These are phyloP conservation scores for Heterobasidion occidentale DNA, from an alignment of 1,284 basidiomycete genomes.

Conservation along the genomic window DNA sequence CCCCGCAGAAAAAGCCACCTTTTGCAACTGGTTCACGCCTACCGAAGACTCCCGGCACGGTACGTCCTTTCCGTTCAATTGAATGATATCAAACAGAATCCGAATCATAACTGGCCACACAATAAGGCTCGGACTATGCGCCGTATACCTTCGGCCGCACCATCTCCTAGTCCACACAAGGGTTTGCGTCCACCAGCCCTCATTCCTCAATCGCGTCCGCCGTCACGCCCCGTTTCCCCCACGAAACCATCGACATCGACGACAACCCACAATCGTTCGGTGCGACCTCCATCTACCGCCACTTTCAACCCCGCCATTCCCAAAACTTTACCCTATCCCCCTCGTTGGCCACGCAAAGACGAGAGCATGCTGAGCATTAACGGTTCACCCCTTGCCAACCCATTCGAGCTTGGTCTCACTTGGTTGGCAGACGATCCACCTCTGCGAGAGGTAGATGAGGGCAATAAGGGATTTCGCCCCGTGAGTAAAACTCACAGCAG, in stretches of 20 bases:
- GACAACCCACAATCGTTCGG: slow-evolving; percentile 14
- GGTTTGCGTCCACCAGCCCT: slow-evolving; percentile 16
- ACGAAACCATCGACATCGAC: slow-evolving; percentile 29
- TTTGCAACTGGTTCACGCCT: slow-evolving; percentile 34
- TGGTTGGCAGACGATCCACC: slow-evolving; percentile 34
- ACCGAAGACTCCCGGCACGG: slow-evolving; percentile 44
- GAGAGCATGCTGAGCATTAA: slow-evolving; percentile 71
- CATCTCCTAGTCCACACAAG: slow-evolving; percentile 53
- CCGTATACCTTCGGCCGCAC: slow-evolving; percentile 23
- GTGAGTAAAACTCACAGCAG: slow-evolving; percentile 28
- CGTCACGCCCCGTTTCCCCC: slow-evolving; percentile 41
- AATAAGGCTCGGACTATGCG: slow-evolving; percentile 15
- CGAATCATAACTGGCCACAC: background rate
- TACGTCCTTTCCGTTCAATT: slow-evolving; percentile 25
- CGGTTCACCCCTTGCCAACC: slow-evolving; percentile 70
- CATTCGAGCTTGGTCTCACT: slow-evolving; percentile 49
- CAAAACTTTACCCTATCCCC: slow-evolving; percentile 55
- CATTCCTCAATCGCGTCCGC: slow-evolving; percentile 19
- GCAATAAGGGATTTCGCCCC: slow-evolving; percentile 8
- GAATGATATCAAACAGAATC: background rate
- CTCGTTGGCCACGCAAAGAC: slow-evolving; percentile 47
- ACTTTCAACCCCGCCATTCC: slow-evolving; percentile 63
- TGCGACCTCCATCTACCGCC: slow-evolving; percentile 55
- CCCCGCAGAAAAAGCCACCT: slow-evolving; percentile 47
- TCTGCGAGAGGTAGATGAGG: slow-evolving; percentile 19